Evolutionary conservation across 306 rosid species (phyloP).

Genomic region (Sindora glabra): DNA sequence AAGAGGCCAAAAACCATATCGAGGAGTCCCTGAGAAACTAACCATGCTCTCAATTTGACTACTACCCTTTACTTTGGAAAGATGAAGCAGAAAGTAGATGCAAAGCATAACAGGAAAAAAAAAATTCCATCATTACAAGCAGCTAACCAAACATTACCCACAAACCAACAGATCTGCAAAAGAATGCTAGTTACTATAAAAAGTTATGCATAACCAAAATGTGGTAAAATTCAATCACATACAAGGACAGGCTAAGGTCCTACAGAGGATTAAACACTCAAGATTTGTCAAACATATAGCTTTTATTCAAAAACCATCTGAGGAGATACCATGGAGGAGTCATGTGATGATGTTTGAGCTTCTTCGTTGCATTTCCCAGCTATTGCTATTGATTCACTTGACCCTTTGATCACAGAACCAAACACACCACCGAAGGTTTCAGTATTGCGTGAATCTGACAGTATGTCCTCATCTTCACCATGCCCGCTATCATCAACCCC

Average conservation of each 20-base stretch:
- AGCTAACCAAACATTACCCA: conserved; percentile 1
- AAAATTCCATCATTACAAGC: background rate
- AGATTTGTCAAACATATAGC: conserved; percentile 1
- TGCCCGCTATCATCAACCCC: conserved; percentile 64
- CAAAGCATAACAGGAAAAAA: background rate
- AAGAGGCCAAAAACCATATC: background rate
- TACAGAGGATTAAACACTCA: background rate
- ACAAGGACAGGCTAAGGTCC: conserved; percentile 1
- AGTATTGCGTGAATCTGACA: conserved; percentile 53
- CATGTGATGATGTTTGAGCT: conserved; percentile 40
- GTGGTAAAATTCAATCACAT: conserved; percentile 1
- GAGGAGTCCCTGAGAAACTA: background rate
- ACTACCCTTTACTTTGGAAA: background rate
- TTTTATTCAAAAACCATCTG: conserved; percentile 3
- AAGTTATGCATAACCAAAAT: background rate
- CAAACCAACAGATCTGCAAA: conserved; percentile 3
- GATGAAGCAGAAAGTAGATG: background rate
- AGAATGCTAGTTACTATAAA: background rate
- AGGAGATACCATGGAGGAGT: conserved; percentile 45
- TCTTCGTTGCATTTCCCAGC: conserved; percentile 43
- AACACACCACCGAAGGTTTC: conserved; percentile 67
- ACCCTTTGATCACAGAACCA: conserved; percentile 26
- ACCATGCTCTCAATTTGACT: background rate
- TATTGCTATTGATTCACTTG: conserved; percentile 36
- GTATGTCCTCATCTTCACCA: conserved; percentile 53